phyloP scores from a whole-genome alignment of 768 basidiomycete genomes.

The Rhizopogon roseolus region DNA sequence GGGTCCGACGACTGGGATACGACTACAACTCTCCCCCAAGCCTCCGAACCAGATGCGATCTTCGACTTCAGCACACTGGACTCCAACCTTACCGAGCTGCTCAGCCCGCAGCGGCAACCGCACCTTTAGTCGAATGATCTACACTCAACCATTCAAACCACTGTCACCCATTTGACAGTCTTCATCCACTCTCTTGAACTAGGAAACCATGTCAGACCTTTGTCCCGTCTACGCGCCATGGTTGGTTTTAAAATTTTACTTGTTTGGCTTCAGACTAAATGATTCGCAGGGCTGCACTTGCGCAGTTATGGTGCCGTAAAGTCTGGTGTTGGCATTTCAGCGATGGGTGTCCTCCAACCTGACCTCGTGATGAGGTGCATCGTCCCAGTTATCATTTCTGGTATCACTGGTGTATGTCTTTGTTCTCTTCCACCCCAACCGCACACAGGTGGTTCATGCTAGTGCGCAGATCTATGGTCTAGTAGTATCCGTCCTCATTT shows the following conservation, averaged over 20 bases:
- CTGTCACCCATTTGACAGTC: not conserved
- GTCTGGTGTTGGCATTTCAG: conserved; percentile 95
- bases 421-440: not conserved
- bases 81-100: too few relatives aligned
- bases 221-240: conserved; percentile 95
- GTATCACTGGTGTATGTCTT: conserved; percentile 92
- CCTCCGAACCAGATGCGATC: too few relatives aligned
- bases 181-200: conserved; percentile 3
- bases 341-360: conserved; percentile 96
- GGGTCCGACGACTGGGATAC: too few relatives aligned
- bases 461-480: conserved; percentile 83
- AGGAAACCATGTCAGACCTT: conserved; percentile 61
- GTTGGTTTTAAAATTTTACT: conserved; percentile 37
- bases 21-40: too few relatives aligned
- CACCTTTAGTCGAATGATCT: too few relatives aligned
- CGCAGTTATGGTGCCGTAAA: conserved; percentile 98
- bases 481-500: conserved; percentile 97
- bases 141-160: not conserved
- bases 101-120: too few relatives aligned
- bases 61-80: too few relatives aligned
- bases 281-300: conserved; percentile 83
- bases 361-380: conserved; percentile 98
- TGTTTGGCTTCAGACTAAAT: conserved; percentile 6
- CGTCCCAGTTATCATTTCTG: conserved; percentile 98
- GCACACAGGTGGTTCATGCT: conserved; percentile 1